Conservation (phyloP, 2,329 filamentous ascomycete species). For the Sporothrix mexicana region DNA sequence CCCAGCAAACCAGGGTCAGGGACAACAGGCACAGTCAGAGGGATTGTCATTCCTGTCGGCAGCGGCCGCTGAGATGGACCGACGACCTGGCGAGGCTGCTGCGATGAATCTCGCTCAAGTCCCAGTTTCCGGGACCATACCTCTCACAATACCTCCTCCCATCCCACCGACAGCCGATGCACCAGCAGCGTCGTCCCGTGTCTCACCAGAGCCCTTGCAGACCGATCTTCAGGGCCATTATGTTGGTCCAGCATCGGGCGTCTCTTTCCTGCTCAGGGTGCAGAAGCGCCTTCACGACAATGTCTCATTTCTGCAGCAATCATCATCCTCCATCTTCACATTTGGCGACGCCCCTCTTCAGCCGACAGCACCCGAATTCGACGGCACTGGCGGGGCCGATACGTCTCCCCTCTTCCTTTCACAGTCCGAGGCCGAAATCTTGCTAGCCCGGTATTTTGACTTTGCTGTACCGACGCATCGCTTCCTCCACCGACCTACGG, state of each 20-base stretch:
- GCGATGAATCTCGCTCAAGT: neutral
- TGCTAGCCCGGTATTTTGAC: conserved; percentile 47
- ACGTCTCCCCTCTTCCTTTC: conserved; percentile 20
- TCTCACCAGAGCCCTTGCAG: conserved; percentile 54
- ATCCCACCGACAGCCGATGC: neutral
- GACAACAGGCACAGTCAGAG: neutral
- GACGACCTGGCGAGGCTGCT: conserved; percentile 2
- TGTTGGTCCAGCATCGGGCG: conserved; percentile 54
- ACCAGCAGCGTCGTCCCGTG: conserved; percentile 42
- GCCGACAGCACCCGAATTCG: neutral
- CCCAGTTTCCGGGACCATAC: neutral
- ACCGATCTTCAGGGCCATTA: conserved; percentile 55
- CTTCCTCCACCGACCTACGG: conserved; percentile 52
- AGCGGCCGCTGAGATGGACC: conserved; percentile 21
- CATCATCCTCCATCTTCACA: conserved; percentile 52
- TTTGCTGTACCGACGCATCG: conserved; percentile 51
- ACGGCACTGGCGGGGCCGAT: neutral
- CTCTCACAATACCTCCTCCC: neutral
- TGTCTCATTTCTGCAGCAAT: conserved; percentile 46
- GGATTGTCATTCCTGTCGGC: conserved; percentile 26
- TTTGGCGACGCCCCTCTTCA: conserved; percentile 52
- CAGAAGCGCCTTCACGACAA: conserved; percentile 55
- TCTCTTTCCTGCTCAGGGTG: conserved; percentile 56
- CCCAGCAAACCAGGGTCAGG: neutral
- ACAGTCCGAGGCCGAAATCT: neutral